These are phyloP conservation scores for Capronia americana DNA, from an alignment of 2,329 filamentous ascomycete genomes.

Conservation along the genomic window DNA sequence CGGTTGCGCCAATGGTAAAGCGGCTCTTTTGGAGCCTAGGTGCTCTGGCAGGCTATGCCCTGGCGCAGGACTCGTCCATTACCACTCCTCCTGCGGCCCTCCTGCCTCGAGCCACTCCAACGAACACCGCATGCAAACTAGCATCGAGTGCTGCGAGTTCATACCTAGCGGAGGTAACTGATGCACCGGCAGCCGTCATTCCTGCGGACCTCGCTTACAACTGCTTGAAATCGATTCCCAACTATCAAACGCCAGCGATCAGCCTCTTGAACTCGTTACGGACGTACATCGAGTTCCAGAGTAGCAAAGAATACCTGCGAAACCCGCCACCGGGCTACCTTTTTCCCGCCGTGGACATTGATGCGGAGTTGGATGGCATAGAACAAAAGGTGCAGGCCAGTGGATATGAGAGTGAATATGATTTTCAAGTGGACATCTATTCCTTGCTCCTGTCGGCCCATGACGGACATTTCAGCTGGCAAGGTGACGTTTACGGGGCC, in stretches of 20 bases:
- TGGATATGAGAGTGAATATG: conserved; percentile 60
- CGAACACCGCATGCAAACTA: conserved; percentile 24
- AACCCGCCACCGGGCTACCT: conserved; percentile 60
- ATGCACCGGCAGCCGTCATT: conserved; percentile 6
- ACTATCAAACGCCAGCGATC: conserved; percentile 29
- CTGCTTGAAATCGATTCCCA: conserved; percentile 34
- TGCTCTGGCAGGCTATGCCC: conserved; percentile 12
- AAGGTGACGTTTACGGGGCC: conserved; percentile 24
- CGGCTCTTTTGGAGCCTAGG: conserved; percentile 5
- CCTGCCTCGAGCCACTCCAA: conserved; percentile 22
- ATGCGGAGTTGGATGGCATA: conserved; percentile 53
- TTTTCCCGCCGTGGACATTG: conserved; percentile 55
- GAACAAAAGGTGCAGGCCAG: conserved; percentile 50
- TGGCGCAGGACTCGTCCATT: conserved; percentile 1
- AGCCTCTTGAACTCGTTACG: conserved; percentile 31
- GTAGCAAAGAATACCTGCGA: conserved; percentile 57
- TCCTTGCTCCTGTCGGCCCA: conserved; percentile 62
- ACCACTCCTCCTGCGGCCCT: conserved; percentile 21
- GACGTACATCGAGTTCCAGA: conserved; percentile 55
- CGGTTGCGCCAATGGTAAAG: conserved; percentile 19
- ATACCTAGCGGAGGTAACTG: conserved; percentile 9
- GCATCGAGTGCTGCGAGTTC: conserved; percentile 27
- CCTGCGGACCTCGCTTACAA: conserved; percentile 34
- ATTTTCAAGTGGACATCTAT: conserved; percentile 63
- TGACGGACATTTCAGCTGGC: conserved; percentile 62